Evolutionary conservation across 2,329 filamentous ascomycete species (phyloP), one percentile per base, ranked within the genome.

Genomic region (Amauroascus niger): DNA sequence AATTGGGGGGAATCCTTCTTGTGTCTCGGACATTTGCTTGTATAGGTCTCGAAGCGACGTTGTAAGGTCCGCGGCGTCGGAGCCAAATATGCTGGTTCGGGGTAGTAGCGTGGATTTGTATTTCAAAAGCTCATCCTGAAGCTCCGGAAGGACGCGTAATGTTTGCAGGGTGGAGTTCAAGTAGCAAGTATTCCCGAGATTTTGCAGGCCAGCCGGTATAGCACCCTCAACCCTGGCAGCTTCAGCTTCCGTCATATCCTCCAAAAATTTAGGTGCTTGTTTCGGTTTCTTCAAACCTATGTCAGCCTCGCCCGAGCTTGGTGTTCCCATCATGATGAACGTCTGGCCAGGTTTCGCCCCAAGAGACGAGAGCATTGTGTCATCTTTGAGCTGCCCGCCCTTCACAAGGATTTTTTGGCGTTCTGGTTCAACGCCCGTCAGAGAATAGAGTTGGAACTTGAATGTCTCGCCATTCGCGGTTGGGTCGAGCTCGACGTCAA

Each of bases 181-280:
- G 69, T 98, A 98, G 75, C 93, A 98, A 3, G 94, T 98, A 71
- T 98, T 98, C 62, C 94, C 93, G 57, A 96, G 76, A 66, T 98
- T 98, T 67, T 86, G 80, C 57, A 98, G 75, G 45, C 93, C 93
- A 54, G 90, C 86, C 1, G 94, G 93, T 44, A 80, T 91, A 46
- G 90, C 90, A 55, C 88, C 89, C 56, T 84, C 85, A 66, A 86
- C 81, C 69, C 83, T 83, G 20, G 93, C 91, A 50, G 83, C 81
- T 70, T 97, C 91, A 28, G 89, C 90, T 67, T 95, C 90, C 24
- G 88, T 94, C 91, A 98, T 96, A 69, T 98, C 93, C 71, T 98
- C 93, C 58, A 95, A 73, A 64, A 98, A 98, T 70, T 87, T 93
- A 65, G 90, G 78, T 61, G 80, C 78, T 65, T 94, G 85, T 66